Evolutionary conservation across 2,329 filamentous ascomycete genomes (phyloP), one percentile per base, ranked within the genome.

Genomic region (Fusarium sp.): DNA sequence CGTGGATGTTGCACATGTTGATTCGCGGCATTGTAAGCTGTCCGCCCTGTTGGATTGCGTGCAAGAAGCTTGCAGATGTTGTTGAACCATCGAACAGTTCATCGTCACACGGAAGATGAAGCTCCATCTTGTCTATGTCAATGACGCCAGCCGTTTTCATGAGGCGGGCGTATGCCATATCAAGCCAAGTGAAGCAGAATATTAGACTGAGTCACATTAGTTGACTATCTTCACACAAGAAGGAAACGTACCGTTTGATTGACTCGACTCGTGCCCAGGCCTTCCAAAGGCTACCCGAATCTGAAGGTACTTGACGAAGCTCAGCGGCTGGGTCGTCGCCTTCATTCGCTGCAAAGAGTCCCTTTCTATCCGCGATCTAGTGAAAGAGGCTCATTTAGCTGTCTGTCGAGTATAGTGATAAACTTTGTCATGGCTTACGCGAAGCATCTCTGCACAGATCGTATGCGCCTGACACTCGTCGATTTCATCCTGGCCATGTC

Each of bases 91-190:
- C 49, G 20, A 65, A 65, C 4, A 65, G 38, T 16, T 25, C 38
- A 54, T 65, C 63, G 13, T 63, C 63, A 23, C 63, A 65, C 9
- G 63, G 63, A 11, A 65, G 27, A 23, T 59, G 33, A 16, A 65
- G 29, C 4, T 65, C 63, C 20, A 65, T 31, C 49, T 27, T 63
- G 20, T 63, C 49, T 46, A 65, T 63, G 0, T 58, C 60, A 16
- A 65, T 65, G 2, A 63, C 63, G 3, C 63, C 62, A 1, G 62
- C 33, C 0, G 36, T 58, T 20, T 44, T 49, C 53, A 49, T 62
- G 8, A 65, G 25, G 2, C 63, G 60, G 7, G 60, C 49, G n/a
- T 63, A 65, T 23, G 63, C 60, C 63, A 63, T 65, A 18, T 62
- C 62, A 9, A 65, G 20, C 27, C 49, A 65, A 1, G 55, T 36